Evolutionary conservation across 2,329 filamentous ascomycete genomes (phyloP).

Genomic region (Colletotrichum falcatum): DNA sequence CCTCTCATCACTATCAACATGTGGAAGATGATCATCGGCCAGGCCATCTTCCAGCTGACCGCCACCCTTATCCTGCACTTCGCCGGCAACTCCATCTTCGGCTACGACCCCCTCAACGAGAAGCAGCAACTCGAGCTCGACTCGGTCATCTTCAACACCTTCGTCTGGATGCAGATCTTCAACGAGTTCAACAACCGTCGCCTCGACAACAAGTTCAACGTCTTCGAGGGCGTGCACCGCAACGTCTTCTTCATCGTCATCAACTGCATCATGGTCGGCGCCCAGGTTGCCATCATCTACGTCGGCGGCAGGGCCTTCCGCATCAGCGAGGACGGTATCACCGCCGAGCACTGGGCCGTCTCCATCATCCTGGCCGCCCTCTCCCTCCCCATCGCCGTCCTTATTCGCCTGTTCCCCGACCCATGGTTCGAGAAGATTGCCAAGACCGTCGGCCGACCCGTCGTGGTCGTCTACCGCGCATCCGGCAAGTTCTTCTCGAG

Average conservation of each 20-base stretch:
- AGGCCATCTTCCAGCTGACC: slow-evolving; percentile 70
- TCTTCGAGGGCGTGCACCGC: slow-evolving; percentile 67
- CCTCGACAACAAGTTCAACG: slow-evolving; percentile 72
- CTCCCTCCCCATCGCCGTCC: slow-evolving; percentile 62
- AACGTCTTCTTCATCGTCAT: slow-evolving; percentile 71
- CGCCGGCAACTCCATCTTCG: slow-evolving; percentile 66
- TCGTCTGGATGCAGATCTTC: slow-evolving; percentile 80
- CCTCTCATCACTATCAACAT: slow-evolving; percentile 78
- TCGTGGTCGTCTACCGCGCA: slow-evolving; percentile 82
- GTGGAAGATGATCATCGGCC: slow-evolving; percentile 76
- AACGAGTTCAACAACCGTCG: slow-evolving; percentile 76
- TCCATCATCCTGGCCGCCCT: slow-evolving; percentile 61
- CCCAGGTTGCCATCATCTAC: slow-evolving; percentile 69
- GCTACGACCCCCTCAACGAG: slow-evolving; percentile 57
- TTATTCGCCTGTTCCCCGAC: slow-evolving; percentile 64
- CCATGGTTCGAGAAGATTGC: slow-evolving; percentile 86
- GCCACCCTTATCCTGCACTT: slow-evolving; percentile 72
- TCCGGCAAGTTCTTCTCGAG: slow-evolving; percentile 45
- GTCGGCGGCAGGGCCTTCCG: slow-evolving; percentile 67
- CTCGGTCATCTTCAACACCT: slow-evolving; percentile 76
- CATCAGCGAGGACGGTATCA: slow-evolving; percentile 54
- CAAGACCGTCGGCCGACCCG: slow-evolving; percentile 98
- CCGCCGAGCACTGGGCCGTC: slow-evolving; percentile 66
- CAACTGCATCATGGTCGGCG: slow-evolving; percentile 67
- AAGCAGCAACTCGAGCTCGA: slow-evolving; percentile 60